Evolutionary conservation across 352 stramenopile genomes (phyloP).

Genomic region (Phytopythium delawarense): DNA sequence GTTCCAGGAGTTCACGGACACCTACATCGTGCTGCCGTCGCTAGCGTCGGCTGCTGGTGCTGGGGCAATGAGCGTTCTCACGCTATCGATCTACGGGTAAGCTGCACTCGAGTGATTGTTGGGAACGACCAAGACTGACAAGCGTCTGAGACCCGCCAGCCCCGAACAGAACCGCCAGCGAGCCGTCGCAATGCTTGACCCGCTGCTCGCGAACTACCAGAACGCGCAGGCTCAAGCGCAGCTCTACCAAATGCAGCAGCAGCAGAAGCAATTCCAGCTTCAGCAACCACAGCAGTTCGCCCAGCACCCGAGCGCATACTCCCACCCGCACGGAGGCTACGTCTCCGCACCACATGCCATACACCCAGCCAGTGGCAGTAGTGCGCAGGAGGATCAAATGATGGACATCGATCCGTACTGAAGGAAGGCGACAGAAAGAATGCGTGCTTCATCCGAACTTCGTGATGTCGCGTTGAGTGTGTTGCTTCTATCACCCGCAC

Average conservation of each 20-base stretch:
- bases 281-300: conserved; percentile 18
- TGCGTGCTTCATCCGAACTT: neutral
- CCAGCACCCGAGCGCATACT: conserved; percentile 3
- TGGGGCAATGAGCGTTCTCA: conserved; percentile 26
- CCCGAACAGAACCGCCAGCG: conserved; percentile 41
- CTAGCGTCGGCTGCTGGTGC: conserved; percentile 12
- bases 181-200: conserved; percentile 54
- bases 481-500: neutral
- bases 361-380: neutral
- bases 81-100: conserved; percentile 76
- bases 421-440: conserved; percentile 2
- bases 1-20: conserved; percentile 75
- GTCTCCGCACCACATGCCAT: neutral
- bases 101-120: neutral
- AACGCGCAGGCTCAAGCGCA: conserved; percentile 33
- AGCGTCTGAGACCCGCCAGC: conserved; percentile 7
- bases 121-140: neutral
- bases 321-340: conserved; percentile 8
- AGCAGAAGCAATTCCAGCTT: conserved; percentile 26
- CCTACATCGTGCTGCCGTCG: conserved; percentile 70
- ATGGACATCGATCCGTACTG: conserved; percentile 54
- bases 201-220: conserved; percentile 56
- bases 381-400: conserved; percentile 40
- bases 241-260: conserved; percentile 39
- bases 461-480: neutral